Conservation (phyloP, 495 filamentous ascomycete species). For the Halenospora varia region DNA sequence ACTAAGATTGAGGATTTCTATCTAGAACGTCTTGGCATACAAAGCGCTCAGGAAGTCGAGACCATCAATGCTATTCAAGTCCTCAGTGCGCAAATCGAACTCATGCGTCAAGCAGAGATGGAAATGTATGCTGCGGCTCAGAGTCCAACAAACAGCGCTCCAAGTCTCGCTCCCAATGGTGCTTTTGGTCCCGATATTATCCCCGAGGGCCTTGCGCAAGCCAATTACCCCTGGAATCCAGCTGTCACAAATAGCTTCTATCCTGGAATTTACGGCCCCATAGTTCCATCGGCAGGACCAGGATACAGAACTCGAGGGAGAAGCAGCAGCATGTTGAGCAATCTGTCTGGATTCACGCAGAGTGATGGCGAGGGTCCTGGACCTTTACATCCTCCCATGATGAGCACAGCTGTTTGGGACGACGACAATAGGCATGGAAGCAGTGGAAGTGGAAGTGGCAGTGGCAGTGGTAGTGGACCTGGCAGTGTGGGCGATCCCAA, state of each 20-base stretch:
- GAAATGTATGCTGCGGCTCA: conserved; percentile 7
- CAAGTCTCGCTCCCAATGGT: conserved; percentile 6
- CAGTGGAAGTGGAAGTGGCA: conserved; percentile 15
- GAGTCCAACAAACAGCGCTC: conserved; percentile 11
- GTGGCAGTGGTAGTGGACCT: conserved; percentile 19
- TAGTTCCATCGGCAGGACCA: background rate
- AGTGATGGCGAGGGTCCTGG: conserved; percentile 38
- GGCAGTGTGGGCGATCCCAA: conserved; percentile 25
- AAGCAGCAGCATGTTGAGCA: conserved; percentile 60
- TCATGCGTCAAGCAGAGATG: conserved; percentile 2
- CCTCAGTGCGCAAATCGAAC: conserved; percentile 2
- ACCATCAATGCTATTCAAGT: background rate
- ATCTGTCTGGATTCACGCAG: conserved; percentile 63
- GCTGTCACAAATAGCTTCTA: conserved; percentile 3
- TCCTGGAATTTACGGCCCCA: background rate
- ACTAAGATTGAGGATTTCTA: conserved; percentile 46
- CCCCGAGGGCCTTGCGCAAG: conserved; percentile 5
- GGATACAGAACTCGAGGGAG: conserved; percentile 44
- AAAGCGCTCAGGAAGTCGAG: conserved; percentile 11
- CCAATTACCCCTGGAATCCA: conserved; percentile 16
- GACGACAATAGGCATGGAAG: conserved; percentile 17
- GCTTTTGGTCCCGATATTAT: conserved; percentile 10
- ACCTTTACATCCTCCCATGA: conserved; percentile 3
- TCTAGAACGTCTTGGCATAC: conserved; percentile 4
- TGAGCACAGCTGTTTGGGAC: conserved; percentile 2